Conservation (phyloP, 2,329 filamentous ascomycete genomes). For the Myrmaecium sp. region DNA sequence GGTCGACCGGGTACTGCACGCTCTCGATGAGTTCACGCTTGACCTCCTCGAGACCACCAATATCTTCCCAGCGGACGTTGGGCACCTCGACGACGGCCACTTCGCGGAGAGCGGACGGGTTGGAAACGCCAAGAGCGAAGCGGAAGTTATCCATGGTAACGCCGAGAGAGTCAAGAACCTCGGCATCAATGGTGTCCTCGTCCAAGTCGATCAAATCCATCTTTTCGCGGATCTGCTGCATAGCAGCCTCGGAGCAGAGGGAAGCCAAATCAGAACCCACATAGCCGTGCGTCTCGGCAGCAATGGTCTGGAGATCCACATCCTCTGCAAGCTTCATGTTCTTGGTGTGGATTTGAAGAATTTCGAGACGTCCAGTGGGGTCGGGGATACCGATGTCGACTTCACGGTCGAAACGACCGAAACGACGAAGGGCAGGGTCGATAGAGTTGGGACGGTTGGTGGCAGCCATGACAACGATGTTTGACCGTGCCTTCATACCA, state of each 20-base stretch:
- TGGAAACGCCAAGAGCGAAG: conserved; percentile 92
- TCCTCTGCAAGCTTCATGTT: conserved; percentile 99
- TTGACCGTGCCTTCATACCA: conserved; percentile 98
- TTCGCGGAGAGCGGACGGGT: conserved; percentile 95
- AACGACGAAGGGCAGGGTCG: conserved; percentile 90
- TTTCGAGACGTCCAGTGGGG: conserved; percentile 95
- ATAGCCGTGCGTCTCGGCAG: conserved; percentile 95
- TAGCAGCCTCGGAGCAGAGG: conserved; percentile 95
- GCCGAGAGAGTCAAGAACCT: conserved; percentile 93
- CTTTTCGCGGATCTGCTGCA: conserved; percentile 99
- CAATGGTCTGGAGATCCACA: conserved; percentile 91
- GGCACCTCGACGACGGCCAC: conserved; percentile 98
- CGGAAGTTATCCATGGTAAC: conserved; percentile 99
- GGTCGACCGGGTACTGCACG: conserved; percentile 97
- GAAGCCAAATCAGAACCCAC: conserved; percentile 97
- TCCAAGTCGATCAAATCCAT: conserved; percentile 99
- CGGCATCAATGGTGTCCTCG: conserved; percentile 96
- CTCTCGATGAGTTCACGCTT: conserved; percentile 99
- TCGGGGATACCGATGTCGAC: conserved; percentile 97
- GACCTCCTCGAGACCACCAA: conserved; percentile 94
- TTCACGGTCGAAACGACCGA: conserved; percentile 96
- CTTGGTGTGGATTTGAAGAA: conserved; percentile 98
- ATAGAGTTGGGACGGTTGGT: conserved; percentile 99
- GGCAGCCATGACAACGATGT: conserved; percentile 97
- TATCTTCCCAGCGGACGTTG: conserved; percentile 99